Evolutionary conservation across 2,329 filamentous ascomycete genomes (phyloP), one percentile per base, ranked within the genome.

Genomic region (Epichloe coenophiala): DNA sequence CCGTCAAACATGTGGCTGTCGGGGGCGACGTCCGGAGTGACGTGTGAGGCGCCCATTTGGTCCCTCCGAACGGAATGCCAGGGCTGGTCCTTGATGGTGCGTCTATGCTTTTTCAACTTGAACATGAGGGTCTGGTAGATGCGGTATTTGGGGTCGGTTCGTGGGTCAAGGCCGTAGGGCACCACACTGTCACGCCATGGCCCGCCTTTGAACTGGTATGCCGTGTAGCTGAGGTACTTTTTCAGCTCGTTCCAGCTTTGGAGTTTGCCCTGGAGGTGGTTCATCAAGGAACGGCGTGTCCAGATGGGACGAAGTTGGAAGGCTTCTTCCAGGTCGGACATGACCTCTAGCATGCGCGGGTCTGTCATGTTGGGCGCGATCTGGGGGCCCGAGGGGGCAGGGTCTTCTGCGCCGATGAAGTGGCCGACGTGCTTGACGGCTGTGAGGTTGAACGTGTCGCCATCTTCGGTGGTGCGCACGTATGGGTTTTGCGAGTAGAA

Each of bases 161-260:
- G 80, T 3, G 93, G 93, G 62, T 98, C 93, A 19, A 95, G 68
- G 9, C 91, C 91, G 64, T 90, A 93, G 45, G 78, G 81, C 55
- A 96, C 80, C 49, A 96, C 81, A 3, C 86, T 83, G 64, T 97
- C 90, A 55, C 88, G 80, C 85, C 88, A 98, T 0, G 93, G 90
- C 0, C 93, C 93, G 21, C 86, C 88, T 53, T 86, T 84, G 73
- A 97, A 96, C 67, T 90, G 88, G 68, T 95, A 98, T 8, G 86
- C 89, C 4, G 88, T 81, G 59, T 93, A 91, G 55, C 88, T 85
- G 48, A 90, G 78, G 45, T 86, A 86, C 61, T 84, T 78, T 59
- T 88, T 85, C 53, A 95, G 66, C 41, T 76, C 67, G 52, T 77
- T 76, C 63, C 73, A 78, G 53, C 74, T 72, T 42, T 70, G 71